phyloP scores from a whole-genome alignment of 768 basidiomycete species.

The Suillus hirtellus region DNA sequence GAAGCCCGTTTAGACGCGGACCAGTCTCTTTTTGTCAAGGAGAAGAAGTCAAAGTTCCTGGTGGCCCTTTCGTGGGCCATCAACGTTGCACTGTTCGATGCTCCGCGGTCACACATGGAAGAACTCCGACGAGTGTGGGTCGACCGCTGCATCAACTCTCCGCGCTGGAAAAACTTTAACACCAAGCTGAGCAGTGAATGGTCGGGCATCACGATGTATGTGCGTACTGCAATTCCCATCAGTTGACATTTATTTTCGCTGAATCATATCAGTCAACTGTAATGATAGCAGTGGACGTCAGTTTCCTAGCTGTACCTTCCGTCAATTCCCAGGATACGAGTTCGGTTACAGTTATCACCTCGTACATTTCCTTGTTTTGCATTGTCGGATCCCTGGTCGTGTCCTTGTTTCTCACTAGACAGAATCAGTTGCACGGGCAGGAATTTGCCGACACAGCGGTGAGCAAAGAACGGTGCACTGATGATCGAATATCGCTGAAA shows the following conservation, averaged over 20 bases:
- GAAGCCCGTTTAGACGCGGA: constrained; percentile 45
- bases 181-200: constrained; percentile 44
- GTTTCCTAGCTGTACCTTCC: constrained; percentile 50
- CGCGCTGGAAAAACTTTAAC: constrained; percentile 43
- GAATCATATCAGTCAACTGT: constrained; percentile 41
- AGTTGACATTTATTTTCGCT: neutral
- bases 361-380: constrained; percentile 38
- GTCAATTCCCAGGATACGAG: constrained; percentile 24
- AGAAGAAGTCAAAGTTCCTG: constrained; percentile 6
- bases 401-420: constrained; percentile 36
- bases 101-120: constrained; percentile 44
- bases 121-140: constrained; percentile 45
- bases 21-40: constrained; percentile 36
- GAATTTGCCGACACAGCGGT: constrained; percentile 31
- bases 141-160: constrained; percentile 40
- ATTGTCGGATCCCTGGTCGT: constrained; percentile 37
- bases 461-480: constrained; percentile 3
- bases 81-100: constrained; percentile 36
- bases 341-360: constrained; percentile 15
- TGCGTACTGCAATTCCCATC: constrained; percentile 25
- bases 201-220: constrained; percentile 49
- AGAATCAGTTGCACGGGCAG: constrained; percentile 32
- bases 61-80: constrained; percentile 6
- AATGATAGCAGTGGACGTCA: constrained; percentile 52
- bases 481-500: neutral